Evolutionary conservation across 139 green algal genomes (phyloP).

Genomic region (Chlorella ohadii): DNA sequence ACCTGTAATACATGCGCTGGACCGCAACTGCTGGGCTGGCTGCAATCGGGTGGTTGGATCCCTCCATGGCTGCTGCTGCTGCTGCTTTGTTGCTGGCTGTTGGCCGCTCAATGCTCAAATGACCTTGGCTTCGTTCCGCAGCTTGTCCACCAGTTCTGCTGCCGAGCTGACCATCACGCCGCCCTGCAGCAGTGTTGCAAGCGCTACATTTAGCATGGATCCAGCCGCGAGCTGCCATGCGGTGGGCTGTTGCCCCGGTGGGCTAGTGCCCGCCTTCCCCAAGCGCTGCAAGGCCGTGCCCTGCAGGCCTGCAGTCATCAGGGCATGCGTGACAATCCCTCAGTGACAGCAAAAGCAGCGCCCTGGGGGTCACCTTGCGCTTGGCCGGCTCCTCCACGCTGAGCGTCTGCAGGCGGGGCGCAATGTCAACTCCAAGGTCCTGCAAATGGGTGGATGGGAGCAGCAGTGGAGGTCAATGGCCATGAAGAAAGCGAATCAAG

Average conservation of each 20-base stretch:
- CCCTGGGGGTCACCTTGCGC: slow-evolving; percentile 41
- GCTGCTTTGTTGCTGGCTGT: background rate
- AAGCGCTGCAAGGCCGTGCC: no score
- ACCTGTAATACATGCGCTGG: no score
- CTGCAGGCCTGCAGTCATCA: no score
- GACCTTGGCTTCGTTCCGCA: slow-evolving; percentile 79
- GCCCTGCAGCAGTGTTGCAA: slow-evolving; percentile 11
- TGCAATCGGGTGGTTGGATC: no score
- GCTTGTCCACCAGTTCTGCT: slow-evolving; percentile 82
- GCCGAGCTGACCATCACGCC: slow-evolving; percentile 67
- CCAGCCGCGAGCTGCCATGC: no score
- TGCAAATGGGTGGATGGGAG: background rate
- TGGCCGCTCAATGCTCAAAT: slow-evolving; percentile 37
- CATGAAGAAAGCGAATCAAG: background rate
- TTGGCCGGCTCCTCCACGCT: slow-evolving; percentile 72
- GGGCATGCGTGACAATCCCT: no score
- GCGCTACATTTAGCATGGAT: no score
- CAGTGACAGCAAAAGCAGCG: no score
- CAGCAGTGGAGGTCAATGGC: background rate
- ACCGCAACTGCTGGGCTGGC: background rate
- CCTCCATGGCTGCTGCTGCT: background rate
- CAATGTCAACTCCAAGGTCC: slow-evolving; percentile 63
- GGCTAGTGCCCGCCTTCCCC: no score
- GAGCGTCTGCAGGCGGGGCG: slow-evolving; percentile 56
- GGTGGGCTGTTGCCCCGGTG: no score